Percentiles rank a stretch among this genome's conserved stretches.
phyloP scores from a whole-genome alignment of 2,329 filamentous ascomycete species.

The Fusarium poae region DNA sequence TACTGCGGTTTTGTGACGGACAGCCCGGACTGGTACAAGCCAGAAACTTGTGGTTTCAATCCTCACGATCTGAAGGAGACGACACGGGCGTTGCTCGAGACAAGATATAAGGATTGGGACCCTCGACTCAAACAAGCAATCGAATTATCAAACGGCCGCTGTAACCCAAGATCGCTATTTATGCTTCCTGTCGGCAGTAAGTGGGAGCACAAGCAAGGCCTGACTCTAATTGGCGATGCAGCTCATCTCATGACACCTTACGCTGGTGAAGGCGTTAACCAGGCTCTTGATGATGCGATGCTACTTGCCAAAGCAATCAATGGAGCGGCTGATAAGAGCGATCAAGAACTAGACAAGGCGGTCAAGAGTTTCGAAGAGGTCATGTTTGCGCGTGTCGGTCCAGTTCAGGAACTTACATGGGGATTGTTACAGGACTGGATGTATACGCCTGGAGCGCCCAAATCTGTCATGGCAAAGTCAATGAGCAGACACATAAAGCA shows the following conservation, averaged over 20 bases:
- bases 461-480: conserved; percentile 56
- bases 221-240: conserved; percentile 70
- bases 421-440: conserved; percentile 63
- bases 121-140: conserved; percentile 59
- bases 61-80: conserved; percentile 55
- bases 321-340: conserved; percentile 41
- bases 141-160: conserved; percentile 55
- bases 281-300: conserved; percentile 67
- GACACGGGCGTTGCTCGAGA: conserved; percentile 55
- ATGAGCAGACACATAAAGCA: conserved; percentile 52
- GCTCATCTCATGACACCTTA: conserved; percentile 71
- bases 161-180: conserved; percentile 62
- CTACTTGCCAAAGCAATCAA: conserved; percentile 61
- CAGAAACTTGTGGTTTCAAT: conserved; percentile 60
- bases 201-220: conserved; percentile 62
- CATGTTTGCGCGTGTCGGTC: conserved; percentile 56
- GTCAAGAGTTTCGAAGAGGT: conserved; percentile 54
- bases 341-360: conserved; percentile 51
- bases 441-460: conserved; percentile 61
- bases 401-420: conserved; percentile 58
- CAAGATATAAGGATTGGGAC: conserved; percentile 57
- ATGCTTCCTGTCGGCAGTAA: conserved; percentile 63
- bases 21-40: conserved; percentile 55
- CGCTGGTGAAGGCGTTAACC: conserved; percentile 71
- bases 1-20: conserved; percentile 56